A percentile compares a stretch with the other conserved stretches of the same genome.
Evolutionary conservation across 192 early-diverging fungal genomes (phyloP).

Genomic region (Anaeromyces robustus): DNA sequence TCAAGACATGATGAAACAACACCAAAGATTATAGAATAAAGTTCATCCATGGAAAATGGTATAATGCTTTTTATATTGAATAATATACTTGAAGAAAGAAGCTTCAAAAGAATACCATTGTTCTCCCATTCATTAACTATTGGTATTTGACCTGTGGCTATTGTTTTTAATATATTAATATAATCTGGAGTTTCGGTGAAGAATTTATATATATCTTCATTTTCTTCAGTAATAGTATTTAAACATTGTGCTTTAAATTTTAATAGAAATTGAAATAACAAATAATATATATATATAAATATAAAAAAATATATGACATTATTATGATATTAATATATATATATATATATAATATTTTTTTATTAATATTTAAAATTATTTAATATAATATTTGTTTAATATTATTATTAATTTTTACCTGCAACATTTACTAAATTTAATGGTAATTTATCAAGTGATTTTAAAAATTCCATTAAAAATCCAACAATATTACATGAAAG

Average conservation of each 20-base stretch:
- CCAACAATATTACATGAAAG: not conserved
- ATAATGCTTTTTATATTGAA: conserved; percentile 21
- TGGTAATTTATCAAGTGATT: not conserved
- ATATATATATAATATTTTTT: no score
- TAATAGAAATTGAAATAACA: no score
- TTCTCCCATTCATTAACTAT: conserved; percentile 15
- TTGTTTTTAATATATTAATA: not conserved
- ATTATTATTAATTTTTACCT: no score
- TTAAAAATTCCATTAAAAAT: not conserved
- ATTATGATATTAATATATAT: no score
- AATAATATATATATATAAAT: no score
- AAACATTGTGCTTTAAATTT: not conserved
- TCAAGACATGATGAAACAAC: not conserved
- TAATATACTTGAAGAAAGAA: conserved; percentile 48
- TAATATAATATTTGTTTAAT: no score
- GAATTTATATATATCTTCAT: not conserved
- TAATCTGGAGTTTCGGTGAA: not conserved
- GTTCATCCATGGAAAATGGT: not conserved
- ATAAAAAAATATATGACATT: no score
- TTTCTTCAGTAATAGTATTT: not conserved
- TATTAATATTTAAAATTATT: no score
- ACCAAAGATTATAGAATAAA: not conserved
- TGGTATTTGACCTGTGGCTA: not conserved
- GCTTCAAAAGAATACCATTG: conserved; percentile 44
- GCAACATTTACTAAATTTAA: not conserved